phyloP scores from a whole-genome alignment of 2,329 filamentous ascomycete genomes.

The Colletotrichum lini region DNA sequence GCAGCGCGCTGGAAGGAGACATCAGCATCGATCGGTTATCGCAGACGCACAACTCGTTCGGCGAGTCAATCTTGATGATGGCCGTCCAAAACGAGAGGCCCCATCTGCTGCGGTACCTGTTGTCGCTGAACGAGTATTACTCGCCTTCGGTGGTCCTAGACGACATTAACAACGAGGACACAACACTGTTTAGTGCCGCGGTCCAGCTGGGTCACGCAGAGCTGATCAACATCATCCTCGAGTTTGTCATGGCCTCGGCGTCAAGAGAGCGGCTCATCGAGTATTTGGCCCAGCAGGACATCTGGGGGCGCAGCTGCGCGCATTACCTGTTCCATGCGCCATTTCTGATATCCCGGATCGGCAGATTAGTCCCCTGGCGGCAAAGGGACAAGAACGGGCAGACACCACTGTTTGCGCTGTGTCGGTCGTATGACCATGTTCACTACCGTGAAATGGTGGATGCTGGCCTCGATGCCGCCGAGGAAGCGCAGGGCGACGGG shows the following conservation, averaged over 20 bases:
- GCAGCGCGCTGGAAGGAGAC: slow-evolving; percentile 85
- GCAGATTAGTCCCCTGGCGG: slow-evolving; percentile 85
- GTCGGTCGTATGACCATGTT: slow-evolving; percentile 93
- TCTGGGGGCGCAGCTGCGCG: slow-evolving; percentile 88
- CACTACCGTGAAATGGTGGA: slow-evolving; percentile 92
- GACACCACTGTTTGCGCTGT: slow-evolving; percentile 96
- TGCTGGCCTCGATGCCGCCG: slow-evolving; percentile 82
- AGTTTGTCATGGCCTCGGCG: slow-evolving; percentile 74
- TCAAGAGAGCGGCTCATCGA: slow-evolving; percentile 69
- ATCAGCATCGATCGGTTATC: slow-evolving; percentile 85
- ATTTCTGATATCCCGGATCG: slow-evolving; percentile 82
- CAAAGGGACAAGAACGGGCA: slow-evolving; percentile 96
- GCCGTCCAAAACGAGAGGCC: slow-evolving; percentile 81
- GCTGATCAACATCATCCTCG: slow-evolving; percentile 81
- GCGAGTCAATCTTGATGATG: slow-evolving; percentile 93
- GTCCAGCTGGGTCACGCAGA: slow-evolving; percentile 86
- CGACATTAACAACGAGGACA: slow-evolving; percentile 91
- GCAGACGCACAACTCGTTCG: slow-evolving; percentile 77
- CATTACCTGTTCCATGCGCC: slow-evolving; percentile 97
- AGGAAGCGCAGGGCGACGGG: slow-evolving; percentile 80
- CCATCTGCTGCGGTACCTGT: slow-evolving; percentile 82
- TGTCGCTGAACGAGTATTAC: slow-evolving; percentile 84
- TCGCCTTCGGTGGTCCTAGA: slow-evolving; percentile 79
- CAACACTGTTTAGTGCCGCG: slow-evolving; percentile 89
- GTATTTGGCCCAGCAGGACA: slow-evolving; percentile 85